Conservation (phyloP, 192 early-diverging fungal genomes). For the Coemansia sp. region DNA sequence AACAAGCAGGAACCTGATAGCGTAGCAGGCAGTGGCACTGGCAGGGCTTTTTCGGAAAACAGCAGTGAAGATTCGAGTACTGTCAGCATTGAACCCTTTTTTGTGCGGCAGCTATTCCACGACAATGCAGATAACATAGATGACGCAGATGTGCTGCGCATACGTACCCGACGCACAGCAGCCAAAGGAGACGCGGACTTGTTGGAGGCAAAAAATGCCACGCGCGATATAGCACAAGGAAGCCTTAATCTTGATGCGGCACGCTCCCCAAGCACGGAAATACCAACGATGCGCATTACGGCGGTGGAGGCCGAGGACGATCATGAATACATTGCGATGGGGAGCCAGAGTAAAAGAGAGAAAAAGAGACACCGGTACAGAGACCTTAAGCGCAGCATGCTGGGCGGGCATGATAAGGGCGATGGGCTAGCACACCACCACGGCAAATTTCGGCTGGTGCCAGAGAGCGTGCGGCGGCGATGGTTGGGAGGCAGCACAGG, state of each 20-base stretch:
- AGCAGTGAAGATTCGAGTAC: constrained; percentile 21
- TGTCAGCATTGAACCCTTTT: constrained; percentile 31
- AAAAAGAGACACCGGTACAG: constrained; percentile 43
- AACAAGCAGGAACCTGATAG: not conserved
- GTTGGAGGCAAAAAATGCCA: not conserved
- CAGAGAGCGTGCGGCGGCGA: constrained; percentile 43
- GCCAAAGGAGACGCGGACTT: not conserved
- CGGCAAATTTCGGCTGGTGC: constrained; percentile 37
- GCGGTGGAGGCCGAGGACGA: constrained; percentile 53
- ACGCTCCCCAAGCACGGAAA: constrained; percentile 28
- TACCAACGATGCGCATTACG: constrained; percentile 48
- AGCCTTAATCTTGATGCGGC: constrained; percentile 43
- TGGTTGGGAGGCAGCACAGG: constrained; percentile 35
- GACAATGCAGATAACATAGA: constrained; percentile 4
- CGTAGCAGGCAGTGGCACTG: not conserved
- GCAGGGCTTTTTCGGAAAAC: not conserved
- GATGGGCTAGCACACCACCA: constrained; percentile 10
- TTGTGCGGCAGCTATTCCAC: constrained; percentile 50
- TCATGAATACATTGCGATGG: constrained; percentile 44
- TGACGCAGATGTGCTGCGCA: constrained; percentile 18
- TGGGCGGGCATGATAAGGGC: constrained; percentile 27
- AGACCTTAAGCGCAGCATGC: constrained; percentile 33
- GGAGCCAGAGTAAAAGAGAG: constrained; percentile 5
- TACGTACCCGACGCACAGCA: constrained; percentile 9
- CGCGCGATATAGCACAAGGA: constrained; percentile 8